Evolutionary conservation across 208 protist species (phyloP).

Genomic region (Wallacemonas collosoma): DNA sequence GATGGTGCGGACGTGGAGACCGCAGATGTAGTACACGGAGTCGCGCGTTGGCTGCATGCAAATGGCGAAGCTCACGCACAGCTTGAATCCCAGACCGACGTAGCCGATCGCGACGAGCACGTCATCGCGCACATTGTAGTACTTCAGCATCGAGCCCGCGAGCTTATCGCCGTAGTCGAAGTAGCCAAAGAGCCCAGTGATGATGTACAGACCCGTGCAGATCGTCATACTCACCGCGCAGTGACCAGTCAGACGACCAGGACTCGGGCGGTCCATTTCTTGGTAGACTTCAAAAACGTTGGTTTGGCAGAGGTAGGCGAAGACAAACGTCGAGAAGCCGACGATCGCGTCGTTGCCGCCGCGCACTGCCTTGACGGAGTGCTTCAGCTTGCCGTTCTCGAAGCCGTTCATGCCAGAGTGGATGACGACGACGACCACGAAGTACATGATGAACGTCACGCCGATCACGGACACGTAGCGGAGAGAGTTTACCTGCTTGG

Average conservation of each 20-base stretch:
- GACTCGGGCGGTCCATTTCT: constrained; percentile 58
- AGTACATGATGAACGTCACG: constrained; percentile 74
- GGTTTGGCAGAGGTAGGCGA: constrained; percentile 81
- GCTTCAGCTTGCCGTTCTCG: constrained; percentile 52
- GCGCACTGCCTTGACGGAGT: constrained; percentile 58
- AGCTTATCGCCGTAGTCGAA: constrained; percentile 65
- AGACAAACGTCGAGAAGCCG: constrained; percentile 83
- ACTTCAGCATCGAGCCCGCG: constrained; percentile 61
- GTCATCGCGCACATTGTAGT: constrained; percentile 59
- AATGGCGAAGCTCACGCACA: constrained; percentile 77
- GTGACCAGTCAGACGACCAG: constrained; percentile 46
- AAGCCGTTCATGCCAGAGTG: constrained; percentile 64
- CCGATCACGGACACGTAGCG: constrained; percentile 78
- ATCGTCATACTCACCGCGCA: constrained; percentile 58
- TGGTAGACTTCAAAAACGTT: constrained; percentile 76
- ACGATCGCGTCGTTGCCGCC: constrained; percentile 61
- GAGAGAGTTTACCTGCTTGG: constrained; percentile 86
- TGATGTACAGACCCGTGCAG: constrained; percentile 71
- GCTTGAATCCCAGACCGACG: constrained; percentile 72
- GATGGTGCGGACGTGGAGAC: constrained; percentile 47
- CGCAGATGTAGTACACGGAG: constrained; percentile 69
- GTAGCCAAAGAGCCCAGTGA: constrained; percentile 82
- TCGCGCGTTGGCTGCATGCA: constrained; percentile 76
- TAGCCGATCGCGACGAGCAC: constrained; percentile 60
- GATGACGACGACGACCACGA: constrained; percentile 75